Conservation (phyloP, 2,329 filamentous ascomycete species). For the Ophiosphaerella narmari region DNA sequence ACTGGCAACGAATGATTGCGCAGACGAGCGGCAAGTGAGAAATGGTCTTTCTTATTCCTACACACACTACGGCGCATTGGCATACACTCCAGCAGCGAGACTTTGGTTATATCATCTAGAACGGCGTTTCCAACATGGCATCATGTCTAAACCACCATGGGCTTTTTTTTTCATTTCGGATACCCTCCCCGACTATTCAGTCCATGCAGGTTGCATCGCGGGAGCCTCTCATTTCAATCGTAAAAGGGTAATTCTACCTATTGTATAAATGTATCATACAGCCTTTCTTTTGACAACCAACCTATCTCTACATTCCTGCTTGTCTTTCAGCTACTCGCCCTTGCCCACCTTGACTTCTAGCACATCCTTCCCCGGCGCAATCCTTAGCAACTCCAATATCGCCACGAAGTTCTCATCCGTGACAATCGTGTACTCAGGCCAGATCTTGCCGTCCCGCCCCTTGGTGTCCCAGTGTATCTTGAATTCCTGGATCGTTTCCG, state of each 20-base stretch:
- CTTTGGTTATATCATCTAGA: slow-evolving; percentile 3
- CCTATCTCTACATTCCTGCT: background rate
- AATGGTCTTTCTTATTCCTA: background rate
- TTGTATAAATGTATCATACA: background rate
- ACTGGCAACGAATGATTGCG: slow-evolving; percentile 71
- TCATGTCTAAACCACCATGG: background rate
- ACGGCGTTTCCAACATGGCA: slow-evolving; percentile 19
- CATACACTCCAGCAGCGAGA: background rate
- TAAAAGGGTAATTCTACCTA: background rate
- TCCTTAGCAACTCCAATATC: slow-evolving; percentile 34
- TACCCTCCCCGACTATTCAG: slow-evolving; percentile 37
- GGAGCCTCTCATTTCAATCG: background rate
- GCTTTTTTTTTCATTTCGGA: slow-evolving; percentile 23
- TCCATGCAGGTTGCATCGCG: too few species aligned
- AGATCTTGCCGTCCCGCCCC: slow-evolving; percentile 35
- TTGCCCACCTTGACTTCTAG: slow-evolving; percentile 40
- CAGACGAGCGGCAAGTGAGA: slow-evolving; percentile 36
- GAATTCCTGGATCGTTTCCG: slow-evolving; percentile 36
- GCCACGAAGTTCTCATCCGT: slow-evolving; percentile 38
- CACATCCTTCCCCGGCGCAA: slow-evolving; percentile 32
- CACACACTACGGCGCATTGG: slow-evolving; percentile 5
- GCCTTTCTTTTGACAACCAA: background rate
- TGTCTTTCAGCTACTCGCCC: slow-evolving; percentile 15
- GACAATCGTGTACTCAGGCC: slow-evolving; percentile 42
- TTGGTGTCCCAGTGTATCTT: slow-evolving; percentile 38